These are phyloP conservation scores for Paraleonurus japonicus DNA, from an alignment of 257 asterid species.

Conservation along the genomic window DNA sequence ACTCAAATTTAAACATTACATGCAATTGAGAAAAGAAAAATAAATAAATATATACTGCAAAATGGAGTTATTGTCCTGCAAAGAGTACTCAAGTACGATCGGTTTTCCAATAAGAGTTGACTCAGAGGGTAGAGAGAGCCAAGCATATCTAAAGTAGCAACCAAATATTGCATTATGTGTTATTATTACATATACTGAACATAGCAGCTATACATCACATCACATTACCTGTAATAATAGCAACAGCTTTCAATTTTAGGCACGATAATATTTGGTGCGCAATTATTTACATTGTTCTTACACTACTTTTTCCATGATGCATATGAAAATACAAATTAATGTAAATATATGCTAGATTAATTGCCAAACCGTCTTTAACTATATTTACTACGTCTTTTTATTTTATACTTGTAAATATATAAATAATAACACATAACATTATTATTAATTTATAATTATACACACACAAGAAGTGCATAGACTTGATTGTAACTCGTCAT, in stretches of 20 bases:
- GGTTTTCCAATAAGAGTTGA: slow-evolving; percentile 14
- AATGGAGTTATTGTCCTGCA: slow-evolving; percentile 21
- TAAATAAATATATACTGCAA: neutral
- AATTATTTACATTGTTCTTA: neutral
- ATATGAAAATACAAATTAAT: neutral
- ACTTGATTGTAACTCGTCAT: neutral
- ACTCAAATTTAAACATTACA: neutral
- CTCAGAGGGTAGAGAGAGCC: neutral
- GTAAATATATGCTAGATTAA: too few relatives aligned
- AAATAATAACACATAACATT: too few relatives aligned
- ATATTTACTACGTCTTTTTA: neutral
- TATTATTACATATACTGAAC: slow-evolving; percentile 17
- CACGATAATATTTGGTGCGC: neutral
- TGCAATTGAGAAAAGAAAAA: neutral
- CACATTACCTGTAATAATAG: slow-evolving; percentile 16
- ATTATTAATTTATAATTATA: too few relatives aligned
- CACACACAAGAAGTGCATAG: too few relatives aligned
- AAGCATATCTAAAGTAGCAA: neutral
- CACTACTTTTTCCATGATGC: neutral
- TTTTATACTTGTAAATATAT: too few relatives aligned
- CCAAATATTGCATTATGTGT: slow-evolving; percentile 9
- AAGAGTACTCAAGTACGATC: slow-evolving; percentile 13
- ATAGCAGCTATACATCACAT: slow-evolving; percentile 21
- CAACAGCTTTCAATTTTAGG: neutral
- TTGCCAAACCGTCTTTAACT: too few relatives aligned